Percentiles rank a stretch among this genome's conserved stretches.
Conservation (phyloP, 2,329 filamentous ascomycete species). For the Fusarium neocosmosporiellum region DNA sequence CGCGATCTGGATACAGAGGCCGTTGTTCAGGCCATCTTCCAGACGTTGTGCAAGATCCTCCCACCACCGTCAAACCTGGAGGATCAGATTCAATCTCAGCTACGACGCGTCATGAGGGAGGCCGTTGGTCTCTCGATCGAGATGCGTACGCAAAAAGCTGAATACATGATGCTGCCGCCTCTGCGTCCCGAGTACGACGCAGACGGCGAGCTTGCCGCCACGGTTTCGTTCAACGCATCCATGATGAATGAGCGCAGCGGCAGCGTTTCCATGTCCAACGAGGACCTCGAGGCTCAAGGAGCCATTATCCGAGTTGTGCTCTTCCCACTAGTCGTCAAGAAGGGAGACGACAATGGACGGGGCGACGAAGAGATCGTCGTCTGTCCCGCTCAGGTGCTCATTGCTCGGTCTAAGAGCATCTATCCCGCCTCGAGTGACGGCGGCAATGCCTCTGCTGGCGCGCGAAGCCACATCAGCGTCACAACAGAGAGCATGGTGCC, state of each 20-base stretch:
- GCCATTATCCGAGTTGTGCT: constrained; percentile 91
- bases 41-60: constrained; percentile 84
- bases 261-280: constrained; percentile 69
- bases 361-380: constrained; percentile 97
- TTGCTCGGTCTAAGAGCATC: constrained; percentile 65
- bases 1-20: constrained; percentile 92
- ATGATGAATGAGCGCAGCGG: constrained; percentile 95
- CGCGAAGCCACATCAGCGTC: constrained; percentile 52
- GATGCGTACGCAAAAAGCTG: constrained; percentile 96
- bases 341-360: constrained; percentile 86
- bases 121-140: constrained; percentile 93
- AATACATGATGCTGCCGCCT: constrained; percentile 98
- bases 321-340: constrained; percentile 96
- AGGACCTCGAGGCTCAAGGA: constrained; percentile 80
- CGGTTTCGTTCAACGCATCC: constrained; percentile 90
- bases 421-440: constrained; percentile 63
- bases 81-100: constrained; percentile 81
- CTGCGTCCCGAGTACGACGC: constrained; percentile 94
- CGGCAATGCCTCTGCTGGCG: constrained; percentile 58
- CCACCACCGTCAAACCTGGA: constrained; percentile 87
- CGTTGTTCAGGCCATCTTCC: constrained; percentile 87
- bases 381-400: constrained; percentile 91
- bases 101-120: constrained; percentile 87
- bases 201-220: constrained; percentile 88
- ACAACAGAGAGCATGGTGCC: constrained; percentile 48